Evolutionary conservation across 2,329 filamentous ascomycete genomes (phyloP).

Genomic region (Claviceps lovelessii): DNA sequence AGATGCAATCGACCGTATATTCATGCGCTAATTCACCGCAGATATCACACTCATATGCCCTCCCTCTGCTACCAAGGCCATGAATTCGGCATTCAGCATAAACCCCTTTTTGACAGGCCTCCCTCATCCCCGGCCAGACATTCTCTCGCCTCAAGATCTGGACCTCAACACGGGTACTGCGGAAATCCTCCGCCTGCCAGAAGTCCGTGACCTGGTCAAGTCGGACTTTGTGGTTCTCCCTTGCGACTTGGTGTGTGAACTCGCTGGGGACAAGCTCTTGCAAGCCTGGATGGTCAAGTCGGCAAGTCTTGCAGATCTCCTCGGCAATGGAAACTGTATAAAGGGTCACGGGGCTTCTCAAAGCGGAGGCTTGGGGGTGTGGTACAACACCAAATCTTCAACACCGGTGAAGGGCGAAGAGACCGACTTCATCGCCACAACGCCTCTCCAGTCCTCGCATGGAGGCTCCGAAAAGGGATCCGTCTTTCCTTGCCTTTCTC

Average conservation of each 20-base stretch:
- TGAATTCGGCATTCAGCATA: slow-evolving; percentile 57
- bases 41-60: slow-evolving; percentile 50
- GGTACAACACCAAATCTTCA: slow-evolving; percentile 72
- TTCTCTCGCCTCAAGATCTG: slow-evolving; percentile 62
- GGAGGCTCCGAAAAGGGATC: slow-evolving; percentile 36
- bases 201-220: slow-evolving; percentile 64
- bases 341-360: slow-evolving; percentile 26
- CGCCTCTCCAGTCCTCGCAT: slow-evolving; percentile 47
- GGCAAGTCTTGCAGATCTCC: slow-evolving; percentile 49
- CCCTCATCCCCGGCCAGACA: slow-evolving; percentile 56
- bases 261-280: slow-evolving; percentile 67
- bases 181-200: slow-evolving; percentile 70
- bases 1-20: background rate
- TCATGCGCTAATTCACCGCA: slow-evolving; percentile 14
- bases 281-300: slow-evolving; percentile 88
- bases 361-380: slow-evolving; percentile 74
- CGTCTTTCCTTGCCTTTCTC: slow-evolving; percentile 54
- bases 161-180: slow-evolving; percentile 80
- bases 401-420: slow-evolving; percentile 76
- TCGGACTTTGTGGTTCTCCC: slow-evolving; percentile 83
- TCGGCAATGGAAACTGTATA: slow-evolving; percentile 32
- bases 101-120: slow-evolving; percentile 65
- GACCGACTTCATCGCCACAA: slow-evolving; percentile 78
- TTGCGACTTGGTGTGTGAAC: slow-evolving; percentile 84
- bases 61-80: slow-evolving; percentile 50